Evolutionary conservation across 345 rosid genomes (phyloP).

Genomic region (Iberis pinnata): DNA sequence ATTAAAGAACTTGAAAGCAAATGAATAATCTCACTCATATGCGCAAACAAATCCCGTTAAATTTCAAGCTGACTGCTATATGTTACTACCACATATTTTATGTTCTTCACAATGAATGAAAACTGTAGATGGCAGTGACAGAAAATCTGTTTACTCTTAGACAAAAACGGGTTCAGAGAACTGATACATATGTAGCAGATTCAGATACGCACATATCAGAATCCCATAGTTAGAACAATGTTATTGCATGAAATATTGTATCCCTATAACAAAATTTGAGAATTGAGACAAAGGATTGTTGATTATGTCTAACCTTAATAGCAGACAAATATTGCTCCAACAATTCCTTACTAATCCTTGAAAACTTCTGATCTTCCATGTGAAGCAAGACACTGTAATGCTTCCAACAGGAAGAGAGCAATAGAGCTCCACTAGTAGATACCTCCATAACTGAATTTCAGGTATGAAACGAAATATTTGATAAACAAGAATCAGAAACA

Average conservation of each 20-base stretch:
- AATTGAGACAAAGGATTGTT: neutral
- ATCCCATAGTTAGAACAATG: neutral
- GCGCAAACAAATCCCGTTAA: constrained; percentile 10
- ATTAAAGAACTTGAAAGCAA: neutral
- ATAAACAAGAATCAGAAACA: constrained; percentile 19
- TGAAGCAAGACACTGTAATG: constrained; percentile 59
- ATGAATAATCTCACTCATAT: constrained; percentile 6
- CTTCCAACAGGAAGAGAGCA: constrained; percentile 89
- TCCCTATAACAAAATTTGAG: constrained; percentile 1
- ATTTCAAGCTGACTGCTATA: constrained; percentile 6
- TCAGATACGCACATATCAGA: neutral
- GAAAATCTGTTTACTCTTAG: neutral
- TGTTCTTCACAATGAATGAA: constrained; percentile 2
- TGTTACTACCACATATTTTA: neutral
- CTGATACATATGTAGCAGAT: constrained; percentile 2
- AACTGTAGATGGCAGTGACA: neutral
- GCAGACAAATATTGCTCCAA: constrained; percentile 72
- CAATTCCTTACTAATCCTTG: constrained; percentile 49
- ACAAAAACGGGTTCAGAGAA: constrained; percentile 7
- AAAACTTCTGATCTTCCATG: constrained; percentile 63
- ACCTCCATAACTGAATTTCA: constrained; percentile 39
- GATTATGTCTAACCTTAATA: constrained; percentile 52
- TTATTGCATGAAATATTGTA: neutral
- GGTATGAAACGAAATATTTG: constrained; percentile 18
- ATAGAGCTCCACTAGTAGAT: constrained; percentile 37